Percentiles rank a stretch among this genome's conserved stretches.
Evolutionary conservation across 768 basidiomycete species (phyloP).

Genomic region (Brasilioporus rufonigricans): DNA sequence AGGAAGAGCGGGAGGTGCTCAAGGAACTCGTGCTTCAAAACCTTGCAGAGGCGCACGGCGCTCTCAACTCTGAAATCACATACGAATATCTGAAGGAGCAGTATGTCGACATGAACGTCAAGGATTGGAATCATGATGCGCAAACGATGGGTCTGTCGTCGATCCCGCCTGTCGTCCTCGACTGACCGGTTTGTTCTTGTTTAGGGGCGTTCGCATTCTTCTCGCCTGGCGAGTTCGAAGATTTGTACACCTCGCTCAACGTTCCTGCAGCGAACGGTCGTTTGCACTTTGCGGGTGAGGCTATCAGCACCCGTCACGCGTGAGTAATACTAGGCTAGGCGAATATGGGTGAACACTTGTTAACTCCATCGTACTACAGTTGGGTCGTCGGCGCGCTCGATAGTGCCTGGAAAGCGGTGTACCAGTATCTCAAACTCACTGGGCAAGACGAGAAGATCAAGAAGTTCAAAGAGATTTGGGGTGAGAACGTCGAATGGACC

Average conservation of each 20-base stretch:
- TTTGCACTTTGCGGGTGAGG: slow-evolving; percentile 14
- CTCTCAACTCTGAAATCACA: slow-evolving; percentile 3
- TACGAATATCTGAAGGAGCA: neutral
- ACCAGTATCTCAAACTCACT: slow-evolving; percentile 21
- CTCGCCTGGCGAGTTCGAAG: slow-evolving; percentile 36
- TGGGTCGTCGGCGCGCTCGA: slow-evolving; percentile 41
- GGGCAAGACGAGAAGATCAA: slow-evolving; percentile 5
- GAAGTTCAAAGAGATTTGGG: slow-evolving; percentile 28
- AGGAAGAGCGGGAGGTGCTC: neutral
- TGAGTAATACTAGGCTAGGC: slow-evolving; percentile 15
- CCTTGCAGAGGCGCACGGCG: slow-evolving; percentile 6
- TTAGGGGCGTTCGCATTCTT: slow-evolving; percentile 39
- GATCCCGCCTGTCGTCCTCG: neutral
- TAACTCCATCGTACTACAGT: slow-evolving; percentile 8
- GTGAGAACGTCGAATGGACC: slow-evolving; percentile 12
- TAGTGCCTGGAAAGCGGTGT: slow-evolving; percentile 35
- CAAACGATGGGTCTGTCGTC: slow-evolving; percentile 33
- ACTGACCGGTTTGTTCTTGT: neutral
- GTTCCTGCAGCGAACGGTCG: slow-evolving; percentile 23
- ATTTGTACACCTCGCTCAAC: slow-evolving; percentile 31
- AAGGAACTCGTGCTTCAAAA: slow-evolving; percentile 6
- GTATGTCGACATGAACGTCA: slow-evolving; percentile 19
- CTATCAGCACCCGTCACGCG: slow-evolving; percentile 36
- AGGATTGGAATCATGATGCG: slow-evolving; percentile 35
- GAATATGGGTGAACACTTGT: no score